Base-by-base conservation (phyloP, 768 basidiomycete species). In the Panellus pusillus region DNA sequence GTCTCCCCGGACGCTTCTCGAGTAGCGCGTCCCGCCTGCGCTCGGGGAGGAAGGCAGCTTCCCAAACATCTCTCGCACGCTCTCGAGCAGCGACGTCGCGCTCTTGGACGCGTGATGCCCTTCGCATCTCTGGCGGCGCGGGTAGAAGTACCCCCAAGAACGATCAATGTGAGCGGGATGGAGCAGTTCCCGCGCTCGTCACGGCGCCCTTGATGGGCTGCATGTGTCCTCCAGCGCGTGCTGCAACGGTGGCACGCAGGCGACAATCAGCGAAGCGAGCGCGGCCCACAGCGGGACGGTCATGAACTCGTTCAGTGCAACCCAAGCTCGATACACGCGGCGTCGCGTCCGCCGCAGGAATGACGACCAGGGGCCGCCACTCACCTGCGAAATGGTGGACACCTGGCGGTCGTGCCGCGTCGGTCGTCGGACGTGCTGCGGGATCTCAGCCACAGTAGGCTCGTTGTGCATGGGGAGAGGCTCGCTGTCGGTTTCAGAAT, bases 81-180 rank as follows among this genome's bases (percentile, higher is more conserved):
- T 73, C 35, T 72, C 72, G 42, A 77, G 64, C 9, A 81, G 59
- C 50, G 74, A 75, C 24, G 64, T 56, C 42, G 70, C 58, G 44
- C 66, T 68, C 35, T 35, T 63, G 29, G 64, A 64, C 18, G n/a
- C n/a, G n/a, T n/a, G n/a, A n/a, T n/a, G n/a, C n/a, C n/a, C n/a
- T n/a, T n/a, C n/a, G n/a, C n/a, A n/a, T n/a, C n/a, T n/a, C n/a
- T 43, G 46, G 47, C 2, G 72, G 70, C 6, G 76, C 73, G 73
- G 74, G 67, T 84, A 88, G 71, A 96, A 96, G 75, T 95, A 98
- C 13, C 90, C 93, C 95, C 95, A 39, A 98, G 84, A 6, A 97
- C 93, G 51, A 98, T 79, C 20, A 97, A 74, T 2, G 95, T 98
- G 24, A 98, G 65, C 0, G 95, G 96, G 55, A 98, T 87, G 9